phyloP scores from a whole-genome alignment of 2,329 filamentous ascomycete genomes.

The Monilinia fructigena region DNA sequence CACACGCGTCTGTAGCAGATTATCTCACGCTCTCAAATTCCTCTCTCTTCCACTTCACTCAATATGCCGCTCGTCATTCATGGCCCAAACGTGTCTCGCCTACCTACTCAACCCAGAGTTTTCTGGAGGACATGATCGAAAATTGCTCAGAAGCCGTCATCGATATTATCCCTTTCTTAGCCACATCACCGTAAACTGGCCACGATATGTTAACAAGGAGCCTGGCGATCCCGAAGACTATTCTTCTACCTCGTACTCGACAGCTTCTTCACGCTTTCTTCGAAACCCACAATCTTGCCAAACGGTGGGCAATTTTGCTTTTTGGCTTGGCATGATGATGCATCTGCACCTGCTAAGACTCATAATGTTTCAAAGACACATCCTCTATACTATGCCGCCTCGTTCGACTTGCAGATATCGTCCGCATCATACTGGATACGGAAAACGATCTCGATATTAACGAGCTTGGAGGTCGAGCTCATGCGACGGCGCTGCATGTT shows the following conservation, averaged over 20 bases:
- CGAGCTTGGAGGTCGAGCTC: conserved; percentile 28
- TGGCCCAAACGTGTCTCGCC: conserved; percentile 28
- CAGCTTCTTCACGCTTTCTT: conserved; percentile 29
- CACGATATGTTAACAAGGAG: conserved; percentile 21
- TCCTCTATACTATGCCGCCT: conserved; percentile 33
- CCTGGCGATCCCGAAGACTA: conserved; percentile 21
- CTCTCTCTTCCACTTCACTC: conserved; percentile 28
- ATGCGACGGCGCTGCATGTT: conserved; percentile 31
- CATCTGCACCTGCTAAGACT: conserved; percentile 18
- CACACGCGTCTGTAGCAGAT: conserved; percentile 33
- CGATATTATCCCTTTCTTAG: conserved; percentile 26
- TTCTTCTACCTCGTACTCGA: conserved; percentile 22
- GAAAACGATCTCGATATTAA: conserved; percentile 28
- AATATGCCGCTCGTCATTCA: conserved; percentile 24
- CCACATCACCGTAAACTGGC: conserved; percentile 25
- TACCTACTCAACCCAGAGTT: conserved; percentile 30
- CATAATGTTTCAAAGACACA: conserved; percentile 24
- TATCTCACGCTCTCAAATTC: conserved; percentile 27
- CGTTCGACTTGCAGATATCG: conserved; percentile 29
- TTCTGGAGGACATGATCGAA: conserved; percentile 7
- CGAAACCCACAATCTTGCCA: conserved; percentile 24
- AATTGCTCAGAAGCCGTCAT: conserved; percentile 7
- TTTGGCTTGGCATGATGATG: conserved; percentile 30
- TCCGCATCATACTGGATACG: conserved; percentile 27
- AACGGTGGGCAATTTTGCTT: conserved; percentile 31